Base-by-base conservation (phyloP, 2,329 filamentous ascomycete species). In the Apiospora kogelbergensis region DNA sequence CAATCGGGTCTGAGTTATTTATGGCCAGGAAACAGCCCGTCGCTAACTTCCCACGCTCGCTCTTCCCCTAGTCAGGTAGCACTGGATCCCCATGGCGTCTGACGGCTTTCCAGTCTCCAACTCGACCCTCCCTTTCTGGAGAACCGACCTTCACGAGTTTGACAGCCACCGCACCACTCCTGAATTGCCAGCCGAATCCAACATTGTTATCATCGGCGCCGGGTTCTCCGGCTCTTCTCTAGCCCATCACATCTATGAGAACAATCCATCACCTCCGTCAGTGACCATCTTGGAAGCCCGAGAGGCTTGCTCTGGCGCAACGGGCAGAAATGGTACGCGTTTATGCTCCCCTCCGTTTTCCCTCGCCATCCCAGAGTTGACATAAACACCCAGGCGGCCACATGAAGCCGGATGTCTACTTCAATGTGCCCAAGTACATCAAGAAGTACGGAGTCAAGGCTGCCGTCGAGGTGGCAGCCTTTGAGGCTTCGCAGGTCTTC, bases 191-290 rank as follows among this genome's bases (percentile, higher is more conserved):
- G 70, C 78, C 20, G 78, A 80, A 66, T 84, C 82, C 11, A 85
- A 88, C 74, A 81, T 88, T 24, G 82, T 86, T 7, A 83, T 88
- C 46, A 81, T 88, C 30, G 86, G 86, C 45, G 85, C 82, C 63
- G 86, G 86, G 17, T 86, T 88, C 71, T 84, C 85, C 6, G 86
- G 86, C 22, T 80, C 82, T 17, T 83, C 82, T 67, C 78, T 81
- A 26, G 85, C 84, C 11, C 81, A 84, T 69, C 84, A 83, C 72
- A 77, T 85, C 72, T 73, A 78, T 72, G 79, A 83, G 67, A 79
- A 83, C 70, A 74, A 76, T 37, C 65, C 60, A 2, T 48, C 67
- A 26, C 72, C 71, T 45, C 71, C 69, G 3, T 73, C 70, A 22
- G 70, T 78, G 20, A 73, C 72, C 2, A 73, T 78, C 40, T 68